phyloP scores from a whole-genome alignment of 495 filamentous ascomycete species.

The Aspergillus homomorphus region DNA sequence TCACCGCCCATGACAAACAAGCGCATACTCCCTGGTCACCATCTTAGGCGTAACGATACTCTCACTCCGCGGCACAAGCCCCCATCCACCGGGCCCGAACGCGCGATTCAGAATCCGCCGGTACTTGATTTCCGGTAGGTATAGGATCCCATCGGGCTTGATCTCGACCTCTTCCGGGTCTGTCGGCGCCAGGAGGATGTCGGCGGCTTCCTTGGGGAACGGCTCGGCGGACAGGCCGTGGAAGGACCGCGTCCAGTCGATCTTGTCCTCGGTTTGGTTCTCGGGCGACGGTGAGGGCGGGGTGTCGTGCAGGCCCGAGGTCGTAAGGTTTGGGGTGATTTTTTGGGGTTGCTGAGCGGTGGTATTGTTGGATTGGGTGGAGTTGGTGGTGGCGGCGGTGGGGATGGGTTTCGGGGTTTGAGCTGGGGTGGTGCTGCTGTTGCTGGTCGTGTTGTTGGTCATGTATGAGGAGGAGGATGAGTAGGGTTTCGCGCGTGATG shows the following conservation, averaged over 20 bases:
- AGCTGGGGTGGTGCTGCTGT: conserved; percentile 13
- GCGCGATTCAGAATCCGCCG: conserved; percentile 84
- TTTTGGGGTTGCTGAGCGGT: conserved; percentile 18
- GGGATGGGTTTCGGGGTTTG: conserved; percentile 11
- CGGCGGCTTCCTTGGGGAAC: conserved; percentile 72
- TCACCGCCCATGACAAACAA: conserved; percentile 85
- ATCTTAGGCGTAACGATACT: conserved; percentile 83
- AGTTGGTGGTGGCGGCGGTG: conserved; percentile 19
- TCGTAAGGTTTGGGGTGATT: conserved; percentile 49
- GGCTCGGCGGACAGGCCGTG: conserved; percentile 76
- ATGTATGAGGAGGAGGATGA: conserved; percentile 17
- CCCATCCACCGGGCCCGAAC: conserved; percentile 96
- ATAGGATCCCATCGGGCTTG: conserved; percentile 94
- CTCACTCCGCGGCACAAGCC: conserved; percentile 84
- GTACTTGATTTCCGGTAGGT: conserved; percentile 98
- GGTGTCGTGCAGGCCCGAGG: conserved; percentile 51
- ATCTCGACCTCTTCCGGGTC: conserved; percentile 81
- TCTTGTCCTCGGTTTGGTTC: conserved; percentile 44
- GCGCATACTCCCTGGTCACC: conserved; percentile 92
- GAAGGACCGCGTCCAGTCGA: conserved; percentile 94
- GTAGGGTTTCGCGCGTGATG: conserved; percentile 9
- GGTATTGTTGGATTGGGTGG: conserved; percentile 18
- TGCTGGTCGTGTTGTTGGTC: conserved; percentile 15
- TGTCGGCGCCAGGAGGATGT: conserved; percentile 66
- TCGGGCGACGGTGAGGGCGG: conserved; percentile 34